A percentile compares a stretch with the other conserved stretches of the same genome.
Evolutionary conservation across 1,284 basidiomycete genomes (phyloP).

Genomic region (Lignosus rhinocerotis): DNA sequence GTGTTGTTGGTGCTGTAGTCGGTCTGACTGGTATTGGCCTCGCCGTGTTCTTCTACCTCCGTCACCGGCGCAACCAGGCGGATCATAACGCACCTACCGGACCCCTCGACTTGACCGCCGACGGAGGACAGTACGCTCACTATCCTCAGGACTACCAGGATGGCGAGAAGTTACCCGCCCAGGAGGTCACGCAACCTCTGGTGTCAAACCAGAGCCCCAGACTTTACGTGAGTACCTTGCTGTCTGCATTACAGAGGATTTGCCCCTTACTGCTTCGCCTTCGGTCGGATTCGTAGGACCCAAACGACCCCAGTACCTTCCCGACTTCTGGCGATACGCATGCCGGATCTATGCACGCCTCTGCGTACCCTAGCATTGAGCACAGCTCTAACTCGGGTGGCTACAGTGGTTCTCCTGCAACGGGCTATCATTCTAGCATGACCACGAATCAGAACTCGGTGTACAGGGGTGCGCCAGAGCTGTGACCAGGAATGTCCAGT

Average conservation of each 20-base stretch:
- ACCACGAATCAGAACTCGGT: neutral
- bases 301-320: constrained; percentile 22
- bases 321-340: neutral
- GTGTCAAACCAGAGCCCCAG: constrained; percentile 3
- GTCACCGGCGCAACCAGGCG: constrained; percentile 7
- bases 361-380: constrained; percentile 4
- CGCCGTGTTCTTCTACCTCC: constrained; percentile 13
- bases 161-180: constrained; percentile 6
- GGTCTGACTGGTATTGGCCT: constrained; percentile 8
- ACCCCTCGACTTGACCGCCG: constrained; percentile 9
- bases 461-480: constrained; percentile 16
- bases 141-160: constrained; percentile 5
- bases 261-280: neutral
- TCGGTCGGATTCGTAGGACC: constrained; percentile 2
- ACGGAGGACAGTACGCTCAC: neutral
- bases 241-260: neutral
- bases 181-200: neutral
- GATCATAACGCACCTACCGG: constrained; percentile 2
- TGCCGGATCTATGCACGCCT: constrained; percentile 7
- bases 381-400: too few species aligned
- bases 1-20: constrained; percentile 12
- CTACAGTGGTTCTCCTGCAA: neutral
- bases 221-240: constrained; percentile 11
- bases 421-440: neutral
- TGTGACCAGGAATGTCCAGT: neutral